A percentile compares a stretch with the other conserved stretches of the same genome.
Evolutionary conservation across 2,329 filamentous ascomycete genomes (phyloP).

Genomic region (Taxawa tesnikishii): DNA sequence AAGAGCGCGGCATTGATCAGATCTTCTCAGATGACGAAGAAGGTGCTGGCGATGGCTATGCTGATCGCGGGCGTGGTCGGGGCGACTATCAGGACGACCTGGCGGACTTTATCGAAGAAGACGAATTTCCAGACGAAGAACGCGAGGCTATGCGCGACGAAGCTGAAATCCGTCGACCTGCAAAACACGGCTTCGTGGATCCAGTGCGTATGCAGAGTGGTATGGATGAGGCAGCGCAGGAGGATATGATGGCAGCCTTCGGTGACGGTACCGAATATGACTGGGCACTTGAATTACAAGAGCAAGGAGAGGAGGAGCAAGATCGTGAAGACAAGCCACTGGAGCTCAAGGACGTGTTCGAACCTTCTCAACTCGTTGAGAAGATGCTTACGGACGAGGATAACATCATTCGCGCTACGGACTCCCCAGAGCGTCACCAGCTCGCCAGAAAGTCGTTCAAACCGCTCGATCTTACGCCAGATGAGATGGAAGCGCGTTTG

Average conservation of each 20-base stretch:
- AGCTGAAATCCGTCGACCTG: conserved; percentile 73
- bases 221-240: conserved; percentile 80
- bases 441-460: conserved; percentile 82
- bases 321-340: conserved; percentile 70
- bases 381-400: conserved; percentile 93
- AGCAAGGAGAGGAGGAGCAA: conserved; percentile 67
- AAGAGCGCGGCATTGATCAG: conserved; percentile 65
- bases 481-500: conserved; percentile 50
- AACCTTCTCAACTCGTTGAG: conserved; percentile 87
- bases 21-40: conserved; percentile 97
- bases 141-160: conserved; percentile 70
- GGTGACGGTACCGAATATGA: conserved; percentile 92
- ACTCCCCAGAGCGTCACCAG: conserved; percentile 91
- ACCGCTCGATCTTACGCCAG: conserved; percentile 58
- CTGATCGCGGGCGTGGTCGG: conserved; percentile 21
- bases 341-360: conserved; percentile 95
- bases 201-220: conserved; percentile 55
- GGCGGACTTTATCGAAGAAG: conserved; percentile 90
- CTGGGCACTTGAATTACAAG: conserved; percentile 83
- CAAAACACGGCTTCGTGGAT: conserved; percentile 53
- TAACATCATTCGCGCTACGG: conserved; percentile 74
- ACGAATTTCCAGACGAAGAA: conserved; percentile 78
- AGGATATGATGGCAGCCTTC: conserved; percentile 94
- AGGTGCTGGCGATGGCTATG: conserved; percentile 37
- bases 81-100: conserved; percentile 63